Evolutionary conservation across 73 alveolate species (phyloP), one percentile per base, ranked within the genome.

Genomic region (Loxodes magnus): DNA sequence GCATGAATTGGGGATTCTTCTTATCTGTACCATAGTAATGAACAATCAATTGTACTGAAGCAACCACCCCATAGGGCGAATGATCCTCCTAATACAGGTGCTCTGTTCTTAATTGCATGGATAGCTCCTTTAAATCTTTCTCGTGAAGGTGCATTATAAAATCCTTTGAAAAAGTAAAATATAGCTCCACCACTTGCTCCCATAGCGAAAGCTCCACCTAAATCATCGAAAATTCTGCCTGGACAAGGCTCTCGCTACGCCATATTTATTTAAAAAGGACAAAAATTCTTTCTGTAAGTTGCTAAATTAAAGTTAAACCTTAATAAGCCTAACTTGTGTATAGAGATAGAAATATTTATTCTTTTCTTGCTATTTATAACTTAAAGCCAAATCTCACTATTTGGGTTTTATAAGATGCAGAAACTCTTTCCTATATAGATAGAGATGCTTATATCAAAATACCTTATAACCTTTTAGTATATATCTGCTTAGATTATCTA

Each of bases 31-130:
- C 48, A 65, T n/a, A 66, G 48, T 25, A 73, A 33, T 10, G 58
- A 29, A 60, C 87, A 65, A 41, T 66, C 80, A 65, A 20, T 28
- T 0, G 71, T 21, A 3, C 71, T 52, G 54, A 73, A 73, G 59
- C 51, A 43, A 2, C 81, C 87, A 19, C 87, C 80, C 87, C 87
- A 73, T 74, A 64, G 54, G 15, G 81, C 87, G 29, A 73, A 66
- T n/a, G 37, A 48, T 43, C 86, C 87, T 43, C 87, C 87, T 5
- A 73, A 58, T 70, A 73, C 63, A 7, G 87, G 87, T 1, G 80
- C 87, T 35, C 87, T 41, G 38, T 64, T 55, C 39, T 76, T 65
- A 26, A 73, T 71, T 55, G 71, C 79, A 25, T 61, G 42, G 4
- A 73, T 43, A 3, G 79, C 87, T 17, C 80, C 77, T 30, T 41